Conservation (phyloP, 495 filamentous ascomycete genomes). For the Oidiodendron maius region DNA sequence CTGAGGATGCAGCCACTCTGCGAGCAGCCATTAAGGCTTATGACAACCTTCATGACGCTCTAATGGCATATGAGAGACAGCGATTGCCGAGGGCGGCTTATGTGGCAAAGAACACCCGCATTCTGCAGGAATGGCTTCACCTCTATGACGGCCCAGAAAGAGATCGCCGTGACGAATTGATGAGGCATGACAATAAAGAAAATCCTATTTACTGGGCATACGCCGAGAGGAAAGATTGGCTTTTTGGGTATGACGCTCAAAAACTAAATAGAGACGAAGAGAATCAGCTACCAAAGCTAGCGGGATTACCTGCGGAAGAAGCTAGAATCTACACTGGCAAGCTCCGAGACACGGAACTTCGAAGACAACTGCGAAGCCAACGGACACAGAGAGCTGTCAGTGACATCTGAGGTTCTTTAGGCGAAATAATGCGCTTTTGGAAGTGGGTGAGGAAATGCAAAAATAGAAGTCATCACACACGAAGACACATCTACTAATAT, state of each 20-base stretch:
- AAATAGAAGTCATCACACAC: no score
- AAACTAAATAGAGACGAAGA: no score
- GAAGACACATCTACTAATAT: no score
- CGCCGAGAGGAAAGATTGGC: constrained; percentile 19
- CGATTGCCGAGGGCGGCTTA: background rate
- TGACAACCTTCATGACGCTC: background rate
- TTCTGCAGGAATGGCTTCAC: background rate
- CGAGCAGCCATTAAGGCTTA: background rate
- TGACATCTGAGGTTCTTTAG: no score
- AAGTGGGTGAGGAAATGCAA: no score
- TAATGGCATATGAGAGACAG: background rate
- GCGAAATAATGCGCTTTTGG: no score
- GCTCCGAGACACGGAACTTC: no score
- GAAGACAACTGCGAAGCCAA: no score
- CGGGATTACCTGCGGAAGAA: no score
- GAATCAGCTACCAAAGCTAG: no score
- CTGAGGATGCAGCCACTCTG: constrained; percentile 32
- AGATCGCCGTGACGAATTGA: background rate
- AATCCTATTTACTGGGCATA: constrained; percentile 15
- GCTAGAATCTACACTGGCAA: no score
- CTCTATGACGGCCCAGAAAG: background rate
- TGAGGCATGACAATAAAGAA: background rate
- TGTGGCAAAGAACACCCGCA: background rate
- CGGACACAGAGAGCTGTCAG: no score
- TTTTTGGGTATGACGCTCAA: constrained; percentile 19